Conservation (phyloP, 345 rosid genomes). For the Eucalyptus paniculata region DNA sequence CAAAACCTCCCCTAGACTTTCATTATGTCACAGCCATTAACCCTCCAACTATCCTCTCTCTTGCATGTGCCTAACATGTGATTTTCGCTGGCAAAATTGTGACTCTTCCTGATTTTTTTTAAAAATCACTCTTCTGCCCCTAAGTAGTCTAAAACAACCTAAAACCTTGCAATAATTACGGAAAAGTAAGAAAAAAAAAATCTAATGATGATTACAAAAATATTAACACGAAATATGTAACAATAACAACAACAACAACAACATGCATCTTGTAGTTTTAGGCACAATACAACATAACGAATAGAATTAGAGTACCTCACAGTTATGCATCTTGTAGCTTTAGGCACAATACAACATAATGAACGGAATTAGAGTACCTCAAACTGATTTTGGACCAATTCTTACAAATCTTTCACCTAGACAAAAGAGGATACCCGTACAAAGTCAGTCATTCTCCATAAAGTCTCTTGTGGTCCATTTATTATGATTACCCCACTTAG, state of each 20-base stretch:
- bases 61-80: neutral
- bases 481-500: neutral
- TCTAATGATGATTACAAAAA: neutral
- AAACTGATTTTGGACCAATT: neutral
- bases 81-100: neutral
- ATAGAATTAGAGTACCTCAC: neutral
- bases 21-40: neutral
- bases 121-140: neutral
- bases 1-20: neutral
- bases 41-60: neutral
- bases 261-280: neutral
- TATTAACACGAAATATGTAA: neutral
- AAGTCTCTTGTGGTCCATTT: neutral
- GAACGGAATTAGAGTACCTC: neutral
- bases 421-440: neutral
- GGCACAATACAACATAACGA: neutral
- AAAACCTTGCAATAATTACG: neutral
- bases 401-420: neutral
- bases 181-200: neutral
- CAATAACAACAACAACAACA: neutral
- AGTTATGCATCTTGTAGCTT: neutral
- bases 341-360: neutral
- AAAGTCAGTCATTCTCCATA: neutral
- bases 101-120: neutral
- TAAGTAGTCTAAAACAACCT: neutral